These are phyloP conservation scores for Trichoderma atroviride DNA, from an alignment of 2,329 filamentous ascomycete species.

Conservation along the genomic window DNA sequence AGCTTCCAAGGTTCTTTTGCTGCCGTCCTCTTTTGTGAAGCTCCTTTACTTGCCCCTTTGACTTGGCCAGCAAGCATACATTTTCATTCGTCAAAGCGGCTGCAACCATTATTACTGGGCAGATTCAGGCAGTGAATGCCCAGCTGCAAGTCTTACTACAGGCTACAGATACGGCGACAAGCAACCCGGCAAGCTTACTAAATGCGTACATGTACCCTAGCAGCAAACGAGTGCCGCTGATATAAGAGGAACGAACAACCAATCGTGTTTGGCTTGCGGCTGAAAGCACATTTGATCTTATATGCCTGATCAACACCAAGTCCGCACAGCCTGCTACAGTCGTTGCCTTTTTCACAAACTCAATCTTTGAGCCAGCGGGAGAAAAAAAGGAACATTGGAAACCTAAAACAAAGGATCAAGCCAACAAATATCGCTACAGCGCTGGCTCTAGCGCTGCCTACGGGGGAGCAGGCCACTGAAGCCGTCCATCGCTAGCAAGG, in stretches of 20 bases:
- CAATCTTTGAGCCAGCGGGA: neutral
- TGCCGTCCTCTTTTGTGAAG: neutral
- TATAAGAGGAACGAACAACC: neutral
- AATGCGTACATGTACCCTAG: neutral
- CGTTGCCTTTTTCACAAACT: neutral
- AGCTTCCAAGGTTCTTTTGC: neutral
- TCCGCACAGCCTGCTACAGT: neutral
- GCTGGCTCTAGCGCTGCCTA: conserved; percentile 11
- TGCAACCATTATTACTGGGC: neutral
- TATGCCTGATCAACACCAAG: neutral
- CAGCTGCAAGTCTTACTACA: neutral
- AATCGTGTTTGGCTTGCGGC: neutral
- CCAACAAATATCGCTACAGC: neutral
- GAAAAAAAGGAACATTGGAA: neutral
- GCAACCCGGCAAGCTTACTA: conserved; percentile 13
- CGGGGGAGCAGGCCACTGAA: conserved; percentile 15
- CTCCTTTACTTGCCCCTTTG: too few species aligned
- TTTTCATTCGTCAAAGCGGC: neutral
- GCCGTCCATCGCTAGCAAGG: conserved; percentile 14
- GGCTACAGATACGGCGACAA: neutral
- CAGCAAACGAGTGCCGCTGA: neutral
- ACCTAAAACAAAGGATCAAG: neutral
- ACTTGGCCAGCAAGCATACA: neutral
- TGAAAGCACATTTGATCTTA: neutral
- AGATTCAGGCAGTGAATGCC: conserved; percentile 2